Base-by-base conservation (phyloP, 1,139 yeast genomes). In the Suhomyces taliae region DNA sequence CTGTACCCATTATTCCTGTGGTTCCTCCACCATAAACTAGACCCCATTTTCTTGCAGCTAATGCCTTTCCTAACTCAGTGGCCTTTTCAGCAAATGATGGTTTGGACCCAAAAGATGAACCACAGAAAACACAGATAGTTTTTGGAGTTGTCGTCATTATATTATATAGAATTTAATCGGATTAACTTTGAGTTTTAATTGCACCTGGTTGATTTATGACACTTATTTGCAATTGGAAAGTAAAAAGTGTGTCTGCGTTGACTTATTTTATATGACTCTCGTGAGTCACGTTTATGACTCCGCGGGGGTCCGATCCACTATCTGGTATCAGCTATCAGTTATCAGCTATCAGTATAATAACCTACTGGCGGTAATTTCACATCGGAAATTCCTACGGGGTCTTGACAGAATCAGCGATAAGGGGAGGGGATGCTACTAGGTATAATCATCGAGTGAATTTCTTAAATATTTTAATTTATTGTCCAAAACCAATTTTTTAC, bases 1-100 rank as follows among this genome's bases (percentile, higher is more conserved):
- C 82, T 3, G 83, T 74, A 2, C 97, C 97, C 96, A 89, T 90
- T 46, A 89, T 66, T 5, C 95, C 93, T 2, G 88, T 85, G 29
- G 93, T 83, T 15, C 97, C 97, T 38, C 97, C 97, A 32, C 97
- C 97, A 59, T 90, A 90, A 8, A 90, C 95, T 42, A 90, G 71
- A 3, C 90, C 90, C 84, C 90, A 87, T 48, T 78, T 74, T 49
- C 74, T 72, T 29, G 67, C 60, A 15, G 90, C 87, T 52, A 90
- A 65, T 27, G 75, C 60, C 44, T 70, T 56, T 19, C 96, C 96
- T 39, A 90, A 71, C 32, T 73, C 64, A 15, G 70, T 59, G 2
- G 96, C 95, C 33, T 72, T 73, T 6, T 71, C 72, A 12, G 83
- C 72, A 59, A 67, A 87, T 5, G 61, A 58, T 4, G 76, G 71